Evolutionary conservation across 257 asterid genomes (phyloP), one percentile per base, ranked within the genome.

Genomic region (Gentiana macrophylla): DNA sequence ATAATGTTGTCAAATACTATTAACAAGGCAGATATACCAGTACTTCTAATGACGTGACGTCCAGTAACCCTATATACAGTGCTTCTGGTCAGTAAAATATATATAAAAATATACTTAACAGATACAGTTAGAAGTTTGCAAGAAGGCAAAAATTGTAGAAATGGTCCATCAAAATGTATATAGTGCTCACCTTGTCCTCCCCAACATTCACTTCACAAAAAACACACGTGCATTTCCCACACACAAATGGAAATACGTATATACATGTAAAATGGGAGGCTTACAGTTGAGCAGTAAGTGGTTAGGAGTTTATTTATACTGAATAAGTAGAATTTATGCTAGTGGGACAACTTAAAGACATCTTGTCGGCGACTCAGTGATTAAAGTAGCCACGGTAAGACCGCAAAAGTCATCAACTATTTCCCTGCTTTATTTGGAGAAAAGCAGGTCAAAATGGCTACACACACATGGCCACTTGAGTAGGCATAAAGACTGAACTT

Each of bases 191-290:
- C 10, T 0, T 1, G 33, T 41, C 8, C 52, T 57, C 2, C 52
- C 10, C n/a, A 49, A n/a, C 24, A n/a, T 24, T 5, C 53, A 2
- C 24, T 1, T 32, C 32, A 59, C 4, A 41, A 7, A 33, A 59
- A 5, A 36, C 1, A 59, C 2, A 13, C 36, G 38, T 12, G 34
- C 46, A 47, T 45, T 3, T 9, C 35, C 8, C 13, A 45, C 1
- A 46, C 33, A 5, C 46, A 41, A 11, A 59, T 12, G 8, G 10
- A 32, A 8, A 41, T 34, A 34, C 7, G 43, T 33, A 45, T 33
- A 59, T 49, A 59, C 35, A 53, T n/a, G 12, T 33, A 24, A 49
- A n/a, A 56, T n/a, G 37, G 34, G 32, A 62, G 32, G 8, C 32
- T 24, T 12, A 62, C 32, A 38, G 6, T 47, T 37, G 49, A 13